Conservation (phyloP, 1,284 basidiomycete species). For the Exobasidium cylindrosporum region DNA sequence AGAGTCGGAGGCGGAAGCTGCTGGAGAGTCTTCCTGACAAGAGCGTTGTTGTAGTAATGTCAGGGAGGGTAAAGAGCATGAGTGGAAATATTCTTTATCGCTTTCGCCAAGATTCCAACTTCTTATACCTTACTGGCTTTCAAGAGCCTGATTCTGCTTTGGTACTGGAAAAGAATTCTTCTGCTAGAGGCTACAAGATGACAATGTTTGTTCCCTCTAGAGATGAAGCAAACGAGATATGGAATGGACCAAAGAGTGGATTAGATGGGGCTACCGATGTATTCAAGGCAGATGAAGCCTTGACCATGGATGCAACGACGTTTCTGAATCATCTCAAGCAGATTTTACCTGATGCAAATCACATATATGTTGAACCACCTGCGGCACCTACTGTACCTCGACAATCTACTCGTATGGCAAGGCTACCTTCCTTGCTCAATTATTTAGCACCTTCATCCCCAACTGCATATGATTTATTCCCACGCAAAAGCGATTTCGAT, state of each 20-base stretch:
- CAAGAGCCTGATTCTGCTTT: slow-evolving; percentile 87
- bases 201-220: slow-evolving; percentile 76
- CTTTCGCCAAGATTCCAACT: slow-evolving; percentile 69
- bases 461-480: slow-evolving; percentile 42
- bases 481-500: slow-evolving; percentile 51
- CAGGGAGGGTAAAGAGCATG: slow-evolving; percentile 81
- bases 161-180: slow-evolving; percentile 57
- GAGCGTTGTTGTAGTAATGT: slow-evolving; percentile 74
- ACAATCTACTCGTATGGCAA: slow-evolving; percentile 18
- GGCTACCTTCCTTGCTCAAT: slow-evolving; percentile 33
- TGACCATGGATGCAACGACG: slow-evolving; percentile 36
- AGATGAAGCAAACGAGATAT: slow-evolving; percentile 75
- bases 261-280: slow-evolving; percentile 43
- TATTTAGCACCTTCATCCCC: slow-evolving; percentile 47
- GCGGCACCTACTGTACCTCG: slow-evolving; percentile 37
- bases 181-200: slow-evolving; percentile 77
- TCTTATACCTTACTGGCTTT: slow-evolving; percentile 65
- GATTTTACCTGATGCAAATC: slow-evolving; percentile 30
- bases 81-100: slow-evolving; percentile 65
- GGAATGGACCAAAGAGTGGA: slow-evolving; percentile 76
- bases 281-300: slow-evolving; percentile 51
- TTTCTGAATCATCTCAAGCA: slow-evolving; percentile 39
- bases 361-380: slow-evolving; percentile 51
- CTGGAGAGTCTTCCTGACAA: slow-evolving; percentile 75
- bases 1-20: slow-evolving; percentile 68